These are phyloP conservation scores for Cutaneotrichosporon cavernicola DNA, from an alignment of 1,284 basidiomycete genomes.

Conservation along the genomic window DNA sequence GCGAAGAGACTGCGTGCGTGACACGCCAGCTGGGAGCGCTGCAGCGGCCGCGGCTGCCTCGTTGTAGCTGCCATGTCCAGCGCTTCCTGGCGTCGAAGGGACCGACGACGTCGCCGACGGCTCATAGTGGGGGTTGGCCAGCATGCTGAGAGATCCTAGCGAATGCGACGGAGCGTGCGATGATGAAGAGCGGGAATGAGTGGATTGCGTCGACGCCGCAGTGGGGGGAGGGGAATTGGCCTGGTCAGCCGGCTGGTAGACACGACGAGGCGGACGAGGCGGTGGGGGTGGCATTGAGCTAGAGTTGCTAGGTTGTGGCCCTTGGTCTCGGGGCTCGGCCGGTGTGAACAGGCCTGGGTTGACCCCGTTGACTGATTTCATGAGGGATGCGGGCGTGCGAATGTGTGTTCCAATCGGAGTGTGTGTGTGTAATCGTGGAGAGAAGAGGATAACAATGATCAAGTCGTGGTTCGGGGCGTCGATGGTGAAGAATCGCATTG, in stretches of 20 bases:
- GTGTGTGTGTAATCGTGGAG: not conserved
- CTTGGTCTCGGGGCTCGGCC: conserved; percentile 6
- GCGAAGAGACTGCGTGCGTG: conserved; percentile 47
- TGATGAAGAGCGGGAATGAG: conserved; percentile 34
- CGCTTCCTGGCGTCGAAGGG: conserved; percentile 15
- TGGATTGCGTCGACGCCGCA: conserved; percentile 19
- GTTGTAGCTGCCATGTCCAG: conserved; percentile 12
- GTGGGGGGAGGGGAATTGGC: conserved; percentile 23
- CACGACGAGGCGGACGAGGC: conserved; percentile 43
- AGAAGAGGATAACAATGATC: not conserved
- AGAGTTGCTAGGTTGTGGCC: not conserved
- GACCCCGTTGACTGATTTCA: conserved; percentile 17
- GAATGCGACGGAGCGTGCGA: conserved; percentile 39
- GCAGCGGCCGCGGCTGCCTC: conserved; percentile 1
- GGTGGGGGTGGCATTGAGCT: conserved; percentile 31
- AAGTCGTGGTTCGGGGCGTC: not conserved
- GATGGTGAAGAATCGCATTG: not conserved
- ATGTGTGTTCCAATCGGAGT: not conserved
- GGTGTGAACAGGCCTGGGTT: conserved; percentile 28
- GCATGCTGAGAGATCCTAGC: conserved; percentile 42
- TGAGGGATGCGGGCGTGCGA: not conserved
- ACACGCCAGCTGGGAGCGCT: conserved; percentile 31
- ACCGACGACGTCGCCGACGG: conserved; percentile 19
- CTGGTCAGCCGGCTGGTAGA: conserved; percentile 27
- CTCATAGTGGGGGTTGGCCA: conserved; percentile 19